Conservation (phyloP, 305 asterid species). For the Lippia alba region DNA sequence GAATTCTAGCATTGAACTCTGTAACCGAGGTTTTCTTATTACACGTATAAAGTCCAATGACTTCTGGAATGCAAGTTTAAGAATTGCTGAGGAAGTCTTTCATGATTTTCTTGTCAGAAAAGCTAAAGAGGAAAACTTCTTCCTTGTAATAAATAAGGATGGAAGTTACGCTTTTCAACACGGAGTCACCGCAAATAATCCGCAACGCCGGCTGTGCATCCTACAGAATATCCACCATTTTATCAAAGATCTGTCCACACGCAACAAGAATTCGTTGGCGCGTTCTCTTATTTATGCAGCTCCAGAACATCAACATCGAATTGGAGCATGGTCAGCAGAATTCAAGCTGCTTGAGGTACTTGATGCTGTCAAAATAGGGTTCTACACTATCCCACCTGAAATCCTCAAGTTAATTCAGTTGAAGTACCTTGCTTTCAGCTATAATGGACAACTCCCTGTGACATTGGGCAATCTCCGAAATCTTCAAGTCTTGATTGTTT, state of each 20-base stretch:
- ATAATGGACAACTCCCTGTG: not conserved
- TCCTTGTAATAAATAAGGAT: too few relatives aligned
- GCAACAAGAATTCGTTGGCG: not conserved
- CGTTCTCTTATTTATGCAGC: constrained; percentile 2
- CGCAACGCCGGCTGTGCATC: constrained; percentile 19
- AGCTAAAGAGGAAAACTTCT: too few relatives aligned
- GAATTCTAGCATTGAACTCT: too few relatives aligned
- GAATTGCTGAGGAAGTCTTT: too few relatives aligned
- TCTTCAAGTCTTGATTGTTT: not conserved
- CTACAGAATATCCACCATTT: constrained; percentile 7
- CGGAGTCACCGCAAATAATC: not conserved
- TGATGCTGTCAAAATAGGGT: too few relatives aligned
- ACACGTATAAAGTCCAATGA: too few relatives aligned
- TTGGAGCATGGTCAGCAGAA: too few relatives aligned
- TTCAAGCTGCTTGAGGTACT: too few relatives aligned
- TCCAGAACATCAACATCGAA: too few relatives aligned
- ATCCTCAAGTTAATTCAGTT: constrained; percentile 21
- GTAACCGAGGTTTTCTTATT: too few relatives aligned
- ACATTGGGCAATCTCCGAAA: not conserved
- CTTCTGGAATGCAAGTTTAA: too few relatives aligned
- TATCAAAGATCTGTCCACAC: not conserved
- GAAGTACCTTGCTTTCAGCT: constrained; percentile 35
- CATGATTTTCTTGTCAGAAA: too few relatives aligned
- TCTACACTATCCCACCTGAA: constrained; percentile 23
- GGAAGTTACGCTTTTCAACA: not conserved